A percentile compares a stretch with the other conserved stretches of the same genome.
Evolutionary conservation across 768 basidiomycete genomes (phyloP).

Genomic region (Sporobolomyces roseus): DNA sequence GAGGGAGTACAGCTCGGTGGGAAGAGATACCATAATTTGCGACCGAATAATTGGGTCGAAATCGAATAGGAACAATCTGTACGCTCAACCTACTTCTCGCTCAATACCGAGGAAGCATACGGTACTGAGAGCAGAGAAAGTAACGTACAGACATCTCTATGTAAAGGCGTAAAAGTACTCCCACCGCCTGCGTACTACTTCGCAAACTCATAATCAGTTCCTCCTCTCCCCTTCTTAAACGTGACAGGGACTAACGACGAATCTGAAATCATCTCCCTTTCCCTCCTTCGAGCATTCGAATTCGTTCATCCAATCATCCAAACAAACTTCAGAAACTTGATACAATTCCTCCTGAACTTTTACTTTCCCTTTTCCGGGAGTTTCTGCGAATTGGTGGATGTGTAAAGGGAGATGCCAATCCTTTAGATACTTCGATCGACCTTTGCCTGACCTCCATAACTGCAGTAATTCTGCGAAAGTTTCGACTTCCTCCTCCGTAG

Average conservation of each 20-base stretch:
- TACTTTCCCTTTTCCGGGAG: background rate
- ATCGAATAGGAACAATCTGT: conserved; percentile 44
- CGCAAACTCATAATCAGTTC: background rate
- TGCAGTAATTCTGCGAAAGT: conserved; percentile 12
- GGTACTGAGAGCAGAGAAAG: no score
- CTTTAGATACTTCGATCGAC: conserved; percentile 2
- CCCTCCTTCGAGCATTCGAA: conserved; percentile 5
- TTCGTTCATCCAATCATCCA: conserved; percentile 44
- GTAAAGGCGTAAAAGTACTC: conserved; percentile 37
- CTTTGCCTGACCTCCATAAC: conserved; percentile 9
- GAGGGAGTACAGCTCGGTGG: conserved; percentile 23
- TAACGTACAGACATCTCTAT: conserved; percentile 43
- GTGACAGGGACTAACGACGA: conserved; percentile 26
- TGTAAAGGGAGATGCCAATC: conserved; percentile 39
- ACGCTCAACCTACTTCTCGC: no score
- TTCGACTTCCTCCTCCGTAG: background rate
- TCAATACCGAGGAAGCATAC: no score
- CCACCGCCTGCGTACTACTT: conserved; percentile 37
- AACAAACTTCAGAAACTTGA: conserved; percentile 22
- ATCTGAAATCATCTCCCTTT: conserved; percentile 40
- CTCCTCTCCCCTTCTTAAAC: no score
- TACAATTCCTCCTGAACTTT: conserved; percentile 23
- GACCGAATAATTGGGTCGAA: conserved; percentile 40
- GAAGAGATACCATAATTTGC: conserved; percentile 42
- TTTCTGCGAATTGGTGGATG: background rate